phyloP scores from a whole-genome alignment of 805 yeast genomes.

The Wickerhamomyces chambardii region DNA sequence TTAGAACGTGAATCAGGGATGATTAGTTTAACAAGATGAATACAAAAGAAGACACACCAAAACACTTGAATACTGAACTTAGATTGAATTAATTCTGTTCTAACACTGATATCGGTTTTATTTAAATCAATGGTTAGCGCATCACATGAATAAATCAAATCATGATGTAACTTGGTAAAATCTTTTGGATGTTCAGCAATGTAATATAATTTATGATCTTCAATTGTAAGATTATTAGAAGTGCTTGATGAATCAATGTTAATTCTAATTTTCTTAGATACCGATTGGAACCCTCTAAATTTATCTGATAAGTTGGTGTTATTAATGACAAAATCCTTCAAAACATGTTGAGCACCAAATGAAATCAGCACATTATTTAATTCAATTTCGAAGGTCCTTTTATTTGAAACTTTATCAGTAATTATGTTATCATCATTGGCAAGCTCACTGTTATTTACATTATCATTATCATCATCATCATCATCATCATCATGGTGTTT shows the following conservation, averaged over 20 bases:
- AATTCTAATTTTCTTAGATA: background rate
- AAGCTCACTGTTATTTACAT: background rate
- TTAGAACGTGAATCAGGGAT: background rate
- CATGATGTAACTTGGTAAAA: background rate
- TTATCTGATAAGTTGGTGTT: background rate
- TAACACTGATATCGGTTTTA: background rate
- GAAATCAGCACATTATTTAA: background rate
- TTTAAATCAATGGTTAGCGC: background rate
- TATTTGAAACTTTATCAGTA: no score
- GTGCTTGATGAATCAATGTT: background rate
- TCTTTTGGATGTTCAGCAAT: background rate
- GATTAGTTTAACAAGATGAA: background rate
- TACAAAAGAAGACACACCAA: slow-evolving; percentile 1
- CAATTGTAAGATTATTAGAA: background rate
- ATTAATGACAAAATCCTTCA: background rate
- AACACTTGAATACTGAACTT: background rate
- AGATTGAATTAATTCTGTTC: background rate
- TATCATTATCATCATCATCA: background rate
- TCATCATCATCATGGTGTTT: background rate
- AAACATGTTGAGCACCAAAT: background rate
- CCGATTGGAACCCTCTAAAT: slow-evolving; percentile 1
- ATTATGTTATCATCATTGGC: no score
- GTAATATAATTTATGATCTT: background rate
- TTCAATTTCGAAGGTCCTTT: background rate
- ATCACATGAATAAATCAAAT: background rate